Evolutionary conservation across 331 rosid species (phyloP), one percentile per base, ranked within the genome.

Genomic region (Cucumis variabilis): DNA sequence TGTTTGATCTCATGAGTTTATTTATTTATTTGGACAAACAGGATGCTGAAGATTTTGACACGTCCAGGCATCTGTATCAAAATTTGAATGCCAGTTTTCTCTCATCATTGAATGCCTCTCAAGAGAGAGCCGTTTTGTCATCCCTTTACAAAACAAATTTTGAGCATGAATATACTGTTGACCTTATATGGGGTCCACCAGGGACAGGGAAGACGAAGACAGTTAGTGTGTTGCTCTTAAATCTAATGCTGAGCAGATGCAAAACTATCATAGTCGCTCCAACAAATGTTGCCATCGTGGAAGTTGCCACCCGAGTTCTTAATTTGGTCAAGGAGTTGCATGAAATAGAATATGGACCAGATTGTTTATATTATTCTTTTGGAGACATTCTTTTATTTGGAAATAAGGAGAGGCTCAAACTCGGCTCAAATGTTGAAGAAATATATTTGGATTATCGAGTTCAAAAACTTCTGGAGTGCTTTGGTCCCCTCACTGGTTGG

Each of bases 151-250:
- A 90, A 85, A 14, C 62, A 15, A 86, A 62, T 10, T 86, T 90
- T 86, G 23, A 51, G 87, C 86, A 86, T 48, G 90, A 86, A 62
- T 60, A 92, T 80, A 25, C 89, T 37, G 88, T 93, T 70, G 92
- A 94, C 79, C 98, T 94, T 75, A 90, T 94, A 69, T 94, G 98
- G 98, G 98, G 98, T 28, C 98, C 98, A 7, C 94, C 97, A 9
- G 96, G 96, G 86, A 94, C 98, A 0, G 96, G 98, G 17, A 95
- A 95, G 85, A 94, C 98, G 20, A 94, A 90, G 89, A 90, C 96
- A 37, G 87, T 77, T 21, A 89, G 91, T 62, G 91, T 93, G 15
- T 81, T 92, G 63, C 95, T 95, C 68, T 87, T 89, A 66, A 46
- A 89, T 15, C 87, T 93, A 23, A 41, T 89, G 60, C 88, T 81